Conservation (phyloP, 2,329 filamentous ascomycete species). For the Ascosphaera pollenicola region DNA sequence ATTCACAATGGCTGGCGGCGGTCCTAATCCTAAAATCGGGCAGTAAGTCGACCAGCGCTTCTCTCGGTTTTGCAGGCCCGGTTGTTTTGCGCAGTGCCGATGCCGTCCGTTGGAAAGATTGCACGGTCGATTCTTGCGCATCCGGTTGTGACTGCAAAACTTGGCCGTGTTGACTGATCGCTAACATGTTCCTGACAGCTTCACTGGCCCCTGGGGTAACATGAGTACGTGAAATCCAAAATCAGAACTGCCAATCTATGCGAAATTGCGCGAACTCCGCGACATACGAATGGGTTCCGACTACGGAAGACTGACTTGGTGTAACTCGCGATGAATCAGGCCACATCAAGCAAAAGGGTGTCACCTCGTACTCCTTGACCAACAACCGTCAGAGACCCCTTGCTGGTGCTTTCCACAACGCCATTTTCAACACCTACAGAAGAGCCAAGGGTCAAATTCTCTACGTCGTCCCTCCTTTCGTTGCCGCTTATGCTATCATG, state of each 20-base stretch:
- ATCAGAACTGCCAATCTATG: not conserved
- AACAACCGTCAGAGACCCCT: constrained; percentile 78
- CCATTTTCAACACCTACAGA: constrained; percentile 90
- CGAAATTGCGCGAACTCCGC: not conserved
- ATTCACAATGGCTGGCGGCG: not conserved
- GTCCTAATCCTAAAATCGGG: not conserved
- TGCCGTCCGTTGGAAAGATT: not conserved
- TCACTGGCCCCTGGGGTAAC: constrained; percentile 1
- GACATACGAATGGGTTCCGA: constrained; percentile 1
- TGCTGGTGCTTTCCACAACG: constrained; percentile 53
- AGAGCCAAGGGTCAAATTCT: constrained; percentile 69
- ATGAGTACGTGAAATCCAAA: constrained; percentile 1
- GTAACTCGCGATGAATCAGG: constrained; percentile 10
- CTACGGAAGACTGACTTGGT: constrained; percentile 1
- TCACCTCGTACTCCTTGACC: constrained; percentile 51
- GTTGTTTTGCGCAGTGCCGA: not conserved
- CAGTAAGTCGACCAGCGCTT: not conserved
- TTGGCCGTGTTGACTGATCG: not conserved
- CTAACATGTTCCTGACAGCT: not conserved
- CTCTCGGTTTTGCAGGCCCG: not conserved
- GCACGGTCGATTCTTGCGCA: too few species aligned
- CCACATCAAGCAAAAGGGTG: constrained; percentile 34
- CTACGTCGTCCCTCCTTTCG: constrained; percentile 62
- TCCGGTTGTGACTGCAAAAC: too few species aligned
- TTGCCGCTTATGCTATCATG: constrained; percentile 63